These are phyloP conservation scores for Lentinus brumalis DNA, from an alignment of 768 basidiomycete genomes.

Conservation along the genomic window DNA sequence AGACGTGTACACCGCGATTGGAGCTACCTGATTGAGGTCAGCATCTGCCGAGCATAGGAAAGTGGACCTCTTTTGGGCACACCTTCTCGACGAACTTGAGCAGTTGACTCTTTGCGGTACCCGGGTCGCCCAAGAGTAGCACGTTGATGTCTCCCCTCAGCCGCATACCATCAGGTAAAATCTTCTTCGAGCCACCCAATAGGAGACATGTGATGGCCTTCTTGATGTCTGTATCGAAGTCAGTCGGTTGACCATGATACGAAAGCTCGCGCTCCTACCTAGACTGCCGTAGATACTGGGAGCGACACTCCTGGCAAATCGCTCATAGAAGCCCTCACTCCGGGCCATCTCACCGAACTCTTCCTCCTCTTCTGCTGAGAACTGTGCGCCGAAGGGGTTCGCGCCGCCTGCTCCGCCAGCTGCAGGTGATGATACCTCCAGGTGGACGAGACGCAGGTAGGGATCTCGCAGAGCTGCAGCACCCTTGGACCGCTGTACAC, in stretches of 20 bases:
- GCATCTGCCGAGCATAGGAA: not conserved
- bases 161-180: conserved; percentile 96
- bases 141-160: conserved; percentile 98
- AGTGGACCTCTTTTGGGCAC: not conserved
- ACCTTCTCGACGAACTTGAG: conserved; percentile 99
- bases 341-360: conserved; percentile 92
- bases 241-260: not conserved
- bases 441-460: conserved; percentile 90
- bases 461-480: conserved; percentile 90
- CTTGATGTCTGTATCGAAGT: conserved; percentile 79
- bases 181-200: conserved; percentile 96
- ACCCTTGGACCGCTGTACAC: conserved; percentile 69
- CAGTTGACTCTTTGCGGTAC: conserved; percentile 97
- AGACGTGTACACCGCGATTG: conserved; percentile 97
- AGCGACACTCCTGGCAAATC: conserved; percentile 91
- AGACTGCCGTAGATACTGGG: conserved; percentile 96
- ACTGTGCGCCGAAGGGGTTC: conserved; percentile 86
- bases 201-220: conserved; percentile 96
- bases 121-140: conserved; percentile 92
- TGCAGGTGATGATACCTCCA: conserved; percentile 85
- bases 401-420: conserved; percentile 66
- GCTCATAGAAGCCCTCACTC: conserved; percentile 87
- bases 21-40: conserved; percentile 68
- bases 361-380: conserved; percentile 95
- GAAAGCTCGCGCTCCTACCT: conserved; percentile 50